Conservation (phyloP, 2,329 filamentous ascomycete species). For the Fusarium protoensiforme region DNA sequence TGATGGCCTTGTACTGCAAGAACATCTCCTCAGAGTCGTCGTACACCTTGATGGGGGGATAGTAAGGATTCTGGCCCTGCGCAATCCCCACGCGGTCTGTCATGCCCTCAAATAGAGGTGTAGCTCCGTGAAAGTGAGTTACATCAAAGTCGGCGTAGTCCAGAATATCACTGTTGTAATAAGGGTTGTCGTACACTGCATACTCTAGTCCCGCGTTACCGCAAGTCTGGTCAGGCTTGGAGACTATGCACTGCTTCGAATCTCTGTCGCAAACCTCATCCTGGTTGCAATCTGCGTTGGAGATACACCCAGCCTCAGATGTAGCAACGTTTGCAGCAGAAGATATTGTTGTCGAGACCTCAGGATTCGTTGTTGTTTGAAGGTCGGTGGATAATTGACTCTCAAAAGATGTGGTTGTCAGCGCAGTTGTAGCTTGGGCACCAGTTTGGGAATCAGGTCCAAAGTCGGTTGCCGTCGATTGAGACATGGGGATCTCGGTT, state of each 20-base stretch:
- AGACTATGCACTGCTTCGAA: neutral
- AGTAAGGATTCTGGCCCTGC: neutral
- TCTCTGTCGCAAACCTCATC: neutral
- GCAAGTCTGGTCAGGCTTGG: neutral
- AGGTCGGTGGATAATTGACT: neutral
- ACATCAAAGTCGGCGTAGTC: neutral
- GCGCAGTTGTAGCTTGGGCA: neutral
- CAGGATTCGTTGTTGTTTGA: neutral
- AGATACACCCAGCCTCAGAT: neutral
- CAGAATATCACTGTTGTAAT: neutral
- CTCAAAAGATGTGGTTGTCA: neutral
- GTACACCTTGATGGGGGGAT: neutral
- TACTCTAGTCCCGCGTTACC: neutral
- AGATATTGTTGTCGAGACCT: neutral
- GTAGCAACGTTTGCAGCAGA: neutral
- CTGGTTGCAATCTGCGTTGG: neutral
- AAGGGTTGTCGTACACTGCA: neutral
- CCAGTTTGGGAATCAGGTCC: neutral
- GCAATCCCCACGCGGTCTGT: neutral
- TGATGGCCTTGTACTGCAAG: neutral
- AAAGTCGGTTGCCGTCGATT: neutral
- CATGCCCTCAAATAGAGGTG: neutral
- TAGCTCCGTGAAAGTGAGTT: neutral
- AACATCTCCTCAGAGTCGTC: neutral
- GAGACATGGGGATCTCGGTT: neutral